Base-by-base conservation (phyloP, 2,329 filamentous ascomycete species). In the Penicillium sp. region DNA sequence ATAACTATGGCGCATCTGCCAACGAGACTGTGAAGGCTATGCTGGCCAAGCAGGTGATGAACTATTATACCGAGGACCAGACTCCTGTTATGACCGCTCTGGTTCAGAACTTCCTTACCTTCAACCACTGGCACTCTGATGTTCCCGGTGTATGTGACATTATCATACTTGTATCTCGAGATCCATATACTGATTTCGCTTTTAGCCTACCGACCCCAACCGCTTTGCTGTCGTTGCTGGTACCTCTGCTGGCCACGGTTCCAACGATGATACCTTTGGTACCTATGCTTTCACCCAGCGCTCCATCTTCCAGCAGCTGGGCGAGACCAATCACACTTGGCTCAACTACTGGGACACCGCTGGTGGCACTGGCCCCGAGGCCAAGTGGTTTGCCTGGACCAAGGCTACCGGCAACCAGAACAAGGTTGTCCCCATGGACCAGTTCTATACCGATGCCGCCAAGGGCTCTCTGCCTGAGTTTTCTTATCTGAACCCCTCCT, bases 101-200 rank as follows among this genome's bases (percentile, higher is more conserved):
- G 51, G 65, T 67, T 31, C 63, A 76, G 52, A 70, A 75, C 55
- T 76, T 67, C 53, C 55, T 67, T 11, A 70, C 69, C 5, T 76
- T 76, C 54, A 74, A 76, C 67, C 64, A 71, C 61, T 76, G 73
- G 74, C 68, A 72, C 61, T 74, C 71, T 40, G 69, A 68, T 54
- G 54, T 76, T 10, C 68, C 72, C 2, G 73, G 74, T 14, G 72
- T 74, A 62, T 59, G 71, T 71, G 16, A 11, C 10, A 36, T 9
- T 16, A 14, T 42, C 20, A 10, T 36, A 27, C n/a, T 28, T 11
- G 16, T 36, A 16, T 22, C n/a, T 46, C 22, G 16, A 39, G 18
- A 10, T 3, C 28, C 13, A n/a, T 35, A 44, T 44, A 55, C 48
- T 41, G 27, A 25, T 14, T n/a, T 5, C 16, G 11, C 20, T 56